phyloP scores from a whole-genome alignment of 768 basidiomycete genomes.

The Neoboletus brunneissimus region DNA sequence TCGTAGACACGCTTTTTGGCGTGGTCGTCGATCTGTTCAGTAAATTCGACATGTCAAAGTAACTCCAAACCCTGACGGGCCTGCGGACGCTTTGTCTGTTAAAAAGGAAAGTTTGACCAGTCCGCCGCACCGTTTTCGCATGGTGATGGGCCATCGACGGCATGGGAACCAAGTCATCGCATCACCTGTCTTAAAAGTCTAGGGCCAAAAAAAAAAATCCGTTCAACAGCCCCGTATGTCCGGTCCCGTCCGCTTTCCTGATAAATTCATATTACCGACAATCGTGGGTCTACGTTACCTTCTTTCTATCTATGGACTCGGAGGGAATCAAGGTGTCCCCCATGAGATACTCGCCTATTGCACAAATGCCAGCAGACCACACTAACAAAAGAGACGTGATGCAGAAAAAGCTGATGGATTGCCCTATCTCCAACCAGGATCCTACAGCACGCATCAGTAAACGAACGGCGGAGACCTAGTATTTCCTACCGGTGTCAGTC shows the following conservation, averaged over 20 bases:
- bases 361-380: slow-evolving; percentile 77
- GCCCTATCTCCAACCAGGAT: slow-evolving; percentile 88
- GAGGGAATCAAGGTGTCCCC: slow-evolving; percentile 30
- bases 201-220: background rate
- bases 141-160: background rate
- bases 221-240: background rate
- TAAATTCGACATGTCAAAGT: background rate
- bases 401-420: slow-evolving; percentile 85
- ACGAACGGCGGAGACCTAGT: background rate
- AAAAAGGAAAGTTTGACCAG: background rate
- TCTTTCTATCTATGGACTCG: slow-evolving; percentile 16
- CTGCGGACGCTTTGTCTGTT: slow-evolving; percentile 1
- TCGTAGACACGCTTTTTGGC: background rate
- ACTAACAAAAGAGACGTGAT: slow-evolving; percentile 76
- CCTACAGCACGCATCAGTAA: slow-evolving; percentile 38
- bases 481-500: slow-evolving; percentile 62
- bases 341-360: slow-evolving; percentile 71
- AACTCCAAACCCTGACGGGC: background rate
- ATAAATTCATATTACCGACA: slow-evolving; percentile 18
- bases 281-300: slow-evolving; percentile 25
- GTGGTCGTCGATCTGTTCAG: background rate
- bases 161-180: background rate
- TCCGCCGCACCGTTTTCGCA: background rate
- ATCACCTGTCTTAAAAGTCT: background rate
- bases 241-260: slow-evolving; percentile 3